These are phyloP conservation scores for Cyclotella kingstonii DNA, from an alignment of 108 stramenopile genomes.

Conservation along the genomic window DNA sequence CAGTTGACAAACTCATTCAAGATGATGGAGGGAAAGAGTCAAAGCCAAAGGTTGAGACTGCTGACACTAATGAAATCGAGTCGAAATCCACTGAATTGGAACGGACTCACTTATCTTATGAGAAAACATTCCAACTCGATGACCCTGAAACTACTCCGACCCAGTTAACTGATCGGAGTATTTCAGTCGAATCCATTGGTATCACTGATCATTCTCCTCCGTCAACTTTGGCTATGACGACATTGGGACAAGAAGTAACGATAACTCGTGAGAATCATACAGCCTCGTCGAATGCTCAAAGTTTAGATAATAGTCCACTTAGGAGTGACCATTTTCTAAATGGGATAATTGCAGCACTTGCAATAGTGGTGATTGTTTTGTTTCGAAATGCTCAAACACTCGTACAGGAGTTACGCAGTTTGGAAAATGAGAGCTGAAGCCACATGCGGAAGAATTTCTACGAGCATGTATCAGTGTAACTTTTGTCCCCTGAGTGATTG, in stretches of 20 bases:
- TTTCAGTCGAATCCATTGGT: too few relatives aligned
- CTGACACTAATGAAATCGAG: slow-evolving; percentile 5
- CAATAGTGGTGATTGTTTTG: slow-evolving; percentile 19
- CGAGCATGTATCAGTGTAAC: too few relatives aligned
- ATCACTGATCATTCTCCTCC: too few relatives aligned
- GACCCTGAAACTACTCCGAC: too few relatives aligned
- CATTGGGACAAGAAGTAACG: background rate
- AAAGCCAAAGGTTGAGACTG: background rate
- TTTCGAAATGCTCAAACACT: slow-evolving; percentile 26
- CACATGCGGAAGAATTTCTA: too few relatives aligned
- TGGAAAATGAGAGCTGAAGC: slow-evolving; percentile 2
- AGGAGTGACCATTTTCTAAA: slow-evolving; percentile 32
- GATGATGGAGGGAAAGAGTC: slow-evolving; percentile 12
- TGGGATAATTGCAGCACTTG: slow-evolving; percentile 35
- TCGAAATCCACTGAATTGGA: too few relatives aligned
- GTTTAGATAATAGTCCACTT: background rate
- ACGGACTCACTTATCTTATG: too few relatives aligned
- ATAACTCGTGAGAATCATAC: background rate
- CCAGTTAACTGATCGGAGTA: too few relatives aligned
- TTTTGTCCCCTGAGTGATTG: too few relatives aligned
- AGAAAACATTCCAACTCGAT: too few relatives aligned
- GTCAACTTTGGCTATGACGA: too few relatives aligned
- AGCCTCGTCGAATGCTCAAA: background rate
- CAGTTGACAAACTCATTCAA: slow-evolving; percentile 20
- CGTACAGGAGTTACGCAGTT: slow-evolving; percentile 23